Conservation (phyloP, 2,329 filamentous ascomycete species). For the Fusarium goolgardi region DNA sequence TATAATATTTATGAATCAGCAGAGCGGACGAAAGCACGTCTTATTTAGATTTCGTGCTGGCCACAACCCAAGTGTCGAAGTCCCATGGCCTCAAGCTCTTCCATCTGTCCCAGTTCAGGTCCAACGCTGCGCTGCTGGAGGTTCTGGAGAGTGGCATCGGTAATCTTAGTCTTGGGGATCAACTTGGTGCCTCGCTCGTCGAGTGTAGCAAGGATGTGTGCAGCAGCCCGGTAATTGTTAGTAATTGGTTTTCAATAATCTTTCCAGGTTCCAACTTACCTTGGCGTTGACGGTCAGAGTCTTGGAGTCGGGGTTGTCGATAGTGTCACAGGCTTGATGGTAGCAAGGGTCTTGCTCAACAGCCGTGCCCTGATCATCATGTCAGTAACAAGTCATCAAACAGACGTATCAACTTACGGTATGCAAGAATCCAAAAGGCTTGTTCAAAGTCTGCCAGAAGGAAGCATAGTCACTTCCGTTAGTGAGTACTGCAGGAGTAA, state of each 20-base stretch:
- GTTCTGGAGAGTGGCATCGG: slow-evolving; percentile 13
- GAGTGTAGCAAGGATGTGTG: slow-evolving; percentile 54
- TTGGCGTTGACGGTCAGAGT: slow-evolving; percentile 46
- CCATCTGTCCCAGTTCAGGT: slow-evolving; percentile 43
- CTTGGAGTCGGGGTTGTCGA: slow-evolving; percentile 53
- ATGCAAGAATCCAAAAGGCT: slow-evolving; percentile 42
- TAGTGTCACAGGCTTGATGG: slow-evolving; percentile 53
- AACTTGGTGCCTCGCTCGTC: slow-evolving; percentile 41
- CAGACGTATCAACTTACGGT: not conserved
- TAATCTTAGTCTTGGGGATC: slow-evolving; percentile 45
- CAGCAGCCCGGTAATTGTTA: slow-evolving; percentile 54
- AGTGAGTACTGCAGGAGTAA: slow-evolving; percentile 37
- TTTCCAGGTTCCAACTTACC: slow-evolving; percentile 7
- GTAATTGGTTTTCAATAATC: rapidly evolving
- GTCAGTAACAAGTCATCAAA: not conserved
- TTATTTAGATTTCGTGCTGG: slow-evolving; percentile 28
- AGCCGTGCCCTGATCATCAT: slow-evolving; percentile 2
- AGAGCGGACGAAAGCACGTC: not conserved
- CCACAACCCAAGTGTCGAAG: slow-evolving; percentile 53
- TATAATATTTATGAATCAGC: not conserved
- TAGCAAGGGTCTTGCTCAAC: slow-evolving; percentile 45
- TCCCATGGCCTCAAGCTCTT: slow-evolving; percentile 51
- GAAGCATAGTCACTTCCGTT: slow-evolving; percentile 52
- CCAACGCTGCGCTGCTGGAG: slow-evolving; percentile 31
- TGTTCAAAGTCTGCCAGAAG: slow-evolving; percentile 47